Percentiles rank a stretch among this genome's conserved stretches.
phyloP scores from a whole-genome alignment of 805 yeast genomes.

The Starmerella riodocensis region DNA sequence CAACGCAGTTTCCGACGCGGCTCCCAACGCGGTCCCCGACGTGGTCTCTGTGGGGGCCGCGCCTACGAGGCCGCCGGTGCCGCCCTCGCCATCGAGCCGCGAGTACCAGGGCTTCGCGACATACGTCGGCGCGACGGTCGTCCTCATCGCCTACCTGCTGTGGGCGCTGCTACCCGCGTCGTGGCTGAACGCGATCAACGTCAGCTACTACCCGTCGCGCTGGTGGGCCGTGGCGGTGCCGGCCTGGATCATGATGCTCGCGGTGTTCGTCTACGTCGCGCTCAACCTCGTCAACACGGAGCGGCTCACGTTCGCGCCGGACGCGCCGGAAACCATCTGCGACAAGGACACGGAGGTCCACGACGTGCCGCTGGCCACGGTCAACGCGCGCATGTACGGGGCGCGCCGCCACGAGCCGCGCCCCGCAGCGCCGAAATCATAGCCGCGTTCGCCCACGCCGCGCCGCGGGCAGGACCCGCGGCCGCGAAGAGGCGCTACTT shows the following conservation, averaged over 20 bases:
- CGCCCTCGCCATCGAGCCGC: conserved; percentile 11
- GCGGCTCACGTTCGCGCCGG: conserved; percentile 45
- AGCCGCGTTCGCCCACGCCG: no score
- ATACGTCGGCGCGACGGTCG: conserved; percentile 51
- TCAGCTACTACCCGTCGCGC: conserved; percentile 69
- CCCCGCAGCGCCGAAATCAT: no score
- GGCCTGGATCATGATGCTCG: conserved; percentile 49
- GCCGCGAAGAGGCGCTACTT: no score
- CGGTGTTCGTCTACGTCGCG: conserved; percentile 62
- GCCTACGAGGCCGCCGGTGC: background rate
- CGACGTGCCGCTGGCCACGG: conserved; percentile 55
- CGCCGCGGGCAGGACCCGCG: no score
- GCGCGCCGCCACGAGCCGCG: no score
- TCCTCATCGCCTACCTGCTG: conserved; percentile 41
- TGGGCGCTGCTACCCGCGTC: conserved; percentile 68
- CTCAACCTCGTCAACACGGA: conserved; percentile 67
- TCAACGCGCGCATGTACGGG: conserved; percentile 24
- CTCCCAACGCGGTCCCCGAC: background rate
- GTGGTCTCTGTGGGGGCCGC: background rate
- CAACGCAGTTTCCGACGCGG: background rate
- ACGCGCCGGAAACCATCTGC: conserved; percentile 49
- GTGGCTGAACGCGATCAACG: conserved; percentile 36
- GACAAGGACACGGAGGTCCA: conserved; percentile 67
- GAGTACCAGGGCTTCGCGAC: conserved; percentile 85
- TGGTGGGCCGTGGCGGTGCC: conserved; percentile 87